These are phyloP conservation scores for Didymella exigua DNA, from an alignment of 2,329 filamentous ascomycete species.

Conservation along the genomic window DNA sequence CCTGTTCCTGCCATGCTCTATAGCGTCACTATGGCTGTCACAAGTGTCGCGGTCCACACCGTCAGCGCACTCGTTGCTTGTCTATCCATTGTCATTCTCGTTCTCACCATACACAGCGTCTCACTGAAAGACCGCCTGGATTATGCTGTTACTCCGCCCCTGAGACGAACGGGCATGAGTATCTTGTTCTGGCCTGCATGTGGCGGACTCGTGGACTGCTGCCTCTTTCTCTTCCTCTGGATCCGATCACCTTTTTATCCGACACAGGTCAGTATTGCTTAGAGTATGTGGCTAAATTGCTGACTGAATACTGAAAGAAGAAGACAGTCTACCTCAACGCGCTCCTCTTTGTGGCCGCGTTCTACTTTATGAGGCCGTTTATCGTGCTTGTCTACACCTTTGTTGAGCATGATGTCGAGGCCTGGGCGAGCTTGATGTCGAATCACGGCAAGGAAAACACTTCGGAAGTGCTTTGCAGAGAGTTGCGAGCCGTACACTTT, in stretches of 20 bases:
- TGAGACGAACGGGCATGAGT: slow-evolving; percentile 4
- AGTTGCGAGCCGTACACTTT: slow-evolving; percentile 11
- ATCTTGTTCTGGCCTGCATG: slow-evolving; percentile 24
- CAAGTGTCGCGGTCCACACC: neutral
- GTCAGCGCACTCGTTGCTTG: neutral
- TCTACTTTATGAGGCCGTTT: slow-evolving; percentile 14
- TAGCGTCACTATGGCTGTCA: neutral
- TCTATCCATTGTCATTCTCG: neutral
- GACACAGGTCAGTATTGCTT: neutral
- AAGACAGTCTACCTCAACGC: neutral
- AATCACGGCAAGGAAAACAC: neutral
- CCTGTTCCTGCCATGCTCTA: neutral
- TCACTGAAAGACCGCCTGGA: neutral
- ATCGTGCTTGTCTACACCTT: slow-evolving; percentile 17
- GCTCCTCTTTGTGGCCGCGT: slow-evolving; percentile 18
- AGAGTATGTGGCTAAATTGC: too few species aligned
- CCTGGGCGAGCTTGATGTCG: slow-evolving; percentile 11
- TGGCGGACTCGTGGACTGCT: slow-evolving; percentile 19
- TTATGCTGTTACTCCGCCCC: neutral
- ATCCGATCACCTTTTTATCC: neutral
- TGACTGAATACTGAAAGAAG: slow-evolving; percentile 3
- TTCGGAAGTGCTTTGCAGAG: slow-evolving; percentile 8
- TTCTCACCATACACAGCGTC: neutral
- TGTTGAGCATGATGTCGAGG: slow-evolving; percentile 9
- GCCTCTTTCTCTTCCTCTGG: slow-evolving; percentile 15